Base-by-base conservation (phyloP, 306 rosid genomes). In the Cicer arietinum region DNA sequence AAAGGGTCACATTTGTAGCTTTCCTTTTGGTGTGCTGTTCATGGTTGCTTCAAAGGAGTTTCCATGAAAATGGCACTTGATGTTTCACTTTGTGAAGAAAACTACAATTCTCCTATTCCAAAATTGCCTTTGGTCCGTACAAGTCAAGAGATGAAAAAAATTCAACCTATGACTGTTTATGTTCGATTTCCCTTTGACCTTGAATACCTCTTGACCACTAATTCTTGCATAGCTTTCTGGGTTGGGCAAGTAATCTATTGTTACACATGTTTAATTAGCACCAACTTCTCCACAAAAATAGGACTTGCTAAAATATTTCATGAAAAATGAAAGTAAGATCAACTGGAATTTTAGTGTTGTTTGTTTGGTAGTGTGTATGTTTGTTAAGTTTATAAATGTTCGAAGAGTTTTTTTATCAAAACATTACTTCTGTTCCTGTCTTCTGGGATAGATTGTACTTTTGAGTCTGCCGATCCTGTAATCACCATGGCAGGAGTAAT, bases 371-470 rank as follows among this genome's bases (percentile, higher is more conserved):
- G 35, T 25, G 17, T 77, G 25, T 71, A 47, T 71, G 48, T 46
- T 45, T 61, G 60, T 40, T 20, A 22, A 52, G n/a, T 63, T 13
- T n/a, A 10, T 51, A 58, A 58, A 25, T 58, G 6, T 11, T 14
- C 25, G 58, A 41, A 37, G 37, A 25, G 37, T 7, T 62, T 79
- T 71, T 79, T 71, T 1, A 20, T 22, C 71, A 30, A 42, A 30
- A 77, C 47, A 77, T 57, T 18, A 11, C 44, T 35, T 63, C 18
- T 7, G 44, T n/a, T 37, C 11, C 37, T 8, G 20, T 1, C 20
- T 3, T 13, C 65, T 18, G 45, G 64, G 54, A 75, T 75, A 51
- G 54, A 17, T 51, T 74, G 10, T 63, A 20, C 62, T 47, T 35
- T 66, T 73, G 58, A 17, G 11, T 25, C 4, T 51, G 44, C 20